Evolutionary conservation across 345 rosid genomes (phyloP), one percentile per base, ranked within the genome.

Genomic region (Citrus inodora): DNA sequence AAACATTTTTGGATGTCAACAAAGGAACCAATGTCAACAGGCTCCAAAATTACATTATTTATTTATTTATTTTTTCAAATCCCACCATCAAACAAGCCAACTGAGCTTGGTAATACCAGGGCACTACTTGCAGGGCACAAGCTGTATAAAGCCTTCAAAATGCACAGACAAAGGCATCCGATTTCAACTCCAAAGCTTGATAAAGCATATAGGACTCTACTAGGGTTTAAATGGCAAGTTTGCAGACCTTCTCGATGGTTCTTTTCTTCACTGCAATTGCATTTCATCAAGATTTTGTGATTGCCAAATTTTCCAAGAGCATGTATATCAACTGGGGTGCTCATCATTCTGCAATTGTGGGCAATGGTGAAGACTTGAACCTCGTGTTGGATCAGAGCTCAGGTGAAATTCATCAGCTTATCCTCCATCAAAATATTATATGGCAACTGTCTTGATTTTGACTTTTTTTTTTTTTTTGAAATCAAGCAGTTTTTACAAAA

Each of bases 251-350:
- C 22, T 42, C 87, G 65, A 73, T 81, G 42, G 77, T 78, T 40
- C 78, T 90, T 16, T 63, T 84, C 42, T 58, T 83, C 22, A 56
- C 82, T 27, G 75, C 83, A 67, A 64, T 87, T 27, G 85, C 70
- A 78, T 77, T 86, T 24, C 67, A 83, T 86, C 88, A 75, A 30
- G 76, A 60, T 65, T 70, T 77, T 28, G 92, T 87, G 37, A 67
- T 81, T 40, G 94, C 91, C 76, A 83, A 76, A 27, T 79, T 92
- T 81, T 67, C 81, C 24, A 87, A 87, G 73, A 86, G 91, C 88
- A 81, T 89, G 84, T 84, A 87, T 38, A 83, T 88, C 79, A 86
- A 80, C 79, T 89, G 90, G 98, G 98, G 98, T 60, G 81, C 75
- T 40, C 21, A 83, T 32, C 88, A 88, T 75, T 83, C 88, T 7